These are phyloP conservation scores for Sporisorium reilianum DNA, from an alignment of 1,284 basidiomycete genomes.

Conservation along the genomic window DNA sequence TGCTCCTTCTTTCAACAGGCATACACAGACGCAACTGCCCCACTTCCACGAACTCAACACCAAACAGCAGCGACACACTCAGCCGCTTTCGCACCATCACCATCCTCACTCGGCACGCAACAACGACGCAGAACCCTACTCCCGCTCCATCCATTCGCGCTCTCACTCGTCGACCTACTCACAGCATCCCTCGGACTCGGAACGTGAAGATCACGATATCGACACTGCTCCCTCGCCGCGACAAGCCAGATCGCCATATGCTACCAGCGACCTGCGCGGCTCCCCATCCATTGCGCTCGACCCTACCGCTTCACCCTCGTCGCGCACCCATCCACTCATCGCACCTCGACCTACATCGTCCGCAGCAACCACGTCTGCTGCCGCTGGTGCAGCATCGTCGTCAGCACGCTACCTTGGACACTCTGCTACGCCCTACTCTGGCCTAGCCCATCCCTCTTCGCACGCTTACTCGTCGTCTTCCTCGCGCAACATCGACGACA, in stretches of 20 bases:
- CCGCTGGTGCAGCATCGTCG: neutral
- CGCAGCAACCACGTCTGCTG: neutral
- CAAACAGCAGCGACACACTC: constrained; percentile 18
- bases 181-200: constrained; percentile 33
- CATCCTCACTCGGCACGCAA: constrained; percentile 9
- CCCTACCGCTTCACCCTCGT: constrained; percentile 15
- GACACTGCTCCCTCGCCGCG: constrained; percentile 29
- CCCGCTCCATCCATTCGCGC: constrained; percentile 26
- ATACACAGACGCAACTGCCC: constrained; percentile 15
- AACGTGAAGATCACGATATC: constrained; percentile 18
- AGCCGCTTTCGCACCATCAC: constrained; percentile 6
- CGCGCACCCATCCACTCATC: constrained; percentile 14
- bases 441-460: constrained; percentile 24
- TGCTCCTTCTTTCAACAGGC: neutral
- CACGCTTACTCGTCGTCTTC: constrained; percentile 9
- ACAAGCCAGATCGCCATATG: constrained; percentile 38
- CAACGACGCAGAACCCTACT: constrained; percentile 18
- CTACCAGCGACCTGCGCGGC: constrained; percentile 36
- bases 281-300: constrained; percentile 26
- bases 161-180: constrained; percentile 27
- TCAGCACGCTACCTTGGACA: constrained; percentile 18
- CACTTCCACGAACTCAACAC: constrained; percentile 21
- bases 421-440: constrained; percentile 14
- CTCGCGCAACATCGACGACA: constrained; percentile 9
- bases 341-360: constrained; percentile 18